Base-by-base conservation (phyloP, 208 protist species). In the Endotrypanum monterogeii region DNA sequence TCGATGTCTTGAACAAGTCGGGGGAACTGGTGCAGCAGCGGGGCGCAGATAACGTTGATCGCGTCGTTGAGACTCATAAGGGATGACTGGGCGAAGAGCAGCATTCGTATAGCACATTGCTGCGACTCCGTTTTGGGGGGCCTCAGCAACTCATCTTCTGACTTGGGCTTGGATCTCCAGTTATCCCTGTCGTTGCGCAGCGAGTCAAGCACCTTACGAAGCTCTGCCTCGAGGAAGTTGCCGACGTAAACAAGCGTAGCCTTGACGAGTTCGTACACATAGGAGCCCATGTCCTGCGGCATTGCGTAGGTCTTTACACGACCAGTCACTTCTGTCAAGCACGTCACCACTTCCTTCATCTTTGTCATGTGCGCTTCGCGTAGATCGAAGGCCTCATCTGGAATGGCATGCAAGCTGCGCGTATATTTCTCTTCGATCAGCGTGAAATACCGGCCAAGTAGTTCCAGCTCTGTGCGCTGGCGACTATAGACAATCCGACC, bases 341-440 rank as follows among this genome's bases (percentile, higher is more conserved):
- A 63, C 35, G 94, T 77, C 69, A 94, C 73, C 60, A 93, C 73
- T 41, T 92, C 89, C 63, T 90, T 89, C 46, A 91, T 85, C 72
- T 94, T 96, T 16, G 77, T 58, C 87, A 95, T 94, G 78, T 96
- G 89, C n/a, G 83, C 92, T 76, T 94, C 90, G 37, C 87, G 83
- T 7, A 95, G 74, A 55, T 96, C 90, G 74, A 93, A 93, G 35
- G 86, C 75, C 78, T 92, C 85, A 23, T 86, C 90, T 2, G 86
- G 87, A 41, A 93, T 71, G 30, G 83, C 79, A 71, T 93, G 88
- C 58, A 96, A 84, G n/a, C 74, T 79, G 30, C 87, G 88, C 6
- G 90, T 93, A 81, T 96, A 95, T 32, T 83, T 83, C 60, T 96
- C 90, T 28, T 96, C 92, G 6, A 96, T 78, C 11, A 93, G 56